Evolutionary conservation across 139 green algal species (phyloP).

Genomic region (Coccomyxa sp.): DNA sequence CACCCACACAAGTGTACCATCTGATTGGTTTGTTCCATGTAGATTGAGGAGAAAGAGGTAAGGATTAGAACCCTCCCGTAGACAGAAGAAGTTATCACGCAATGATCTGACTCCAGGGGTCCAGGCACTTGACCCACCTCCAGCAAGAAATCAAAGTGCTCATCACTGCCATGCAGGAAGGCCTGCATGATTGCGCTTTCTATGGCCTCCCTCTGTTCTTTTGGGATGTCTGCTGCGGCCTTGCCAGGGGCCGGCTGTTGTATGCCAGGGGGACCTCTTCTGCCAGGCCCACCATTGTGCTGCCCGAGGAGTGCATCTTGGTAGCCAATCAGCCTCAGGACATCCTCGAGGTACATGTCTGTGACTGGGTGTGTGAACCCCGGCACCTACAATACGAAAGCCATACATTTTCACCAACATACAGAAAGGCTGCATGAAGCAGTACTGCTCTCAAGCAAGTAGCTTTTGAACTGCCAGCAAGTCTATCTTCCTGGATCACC

Average conservation of each 20-base stretch:
- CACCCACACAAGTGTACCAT: conserved; percentile 27
- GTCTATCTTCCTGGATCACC: conserved; percentile 14
- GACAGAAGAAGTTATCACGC: no score
- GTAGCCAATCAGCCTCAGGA: conserved; percentile 44
- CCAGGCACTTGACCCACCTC: conserved; percentile 32
- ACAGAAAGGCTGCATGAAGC: no score
- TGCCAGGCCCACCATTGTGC: not conserved
- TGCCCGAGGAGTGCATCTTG: not conserved
- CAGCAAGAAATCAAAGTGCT: conserved; percentile 40
- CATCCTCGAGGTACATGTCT: conserved; percentile 80
- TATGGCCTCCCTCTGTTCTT: conserved; percentile 8
- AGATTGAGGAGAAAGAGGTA: no score
- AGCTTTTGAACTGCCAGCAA: not conserved
- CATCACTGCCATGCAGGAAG: conserved; percentile 32
- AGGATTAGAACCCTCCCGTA: no score
- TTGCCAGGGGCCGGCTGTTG: not conserved
- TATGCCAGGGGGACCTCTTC: not conserved
- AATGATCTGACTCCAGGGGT: no score
- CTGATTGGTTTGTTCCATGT: not conserved
- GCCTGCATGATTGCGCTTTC: conserved; percentile 38
- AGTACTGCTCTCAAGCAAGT: not conserved
- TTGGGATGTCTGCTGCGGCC: not conserved
- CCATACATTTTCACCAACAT: not conserved
- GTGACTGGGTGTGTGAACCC: conserved; percentile 93
- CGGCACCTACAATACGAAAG: conserved; percentile 5